Conservation (phyloP, 2,329 filamentous ascomycete genomes). For the Aureobasidium sp. region DNA sequence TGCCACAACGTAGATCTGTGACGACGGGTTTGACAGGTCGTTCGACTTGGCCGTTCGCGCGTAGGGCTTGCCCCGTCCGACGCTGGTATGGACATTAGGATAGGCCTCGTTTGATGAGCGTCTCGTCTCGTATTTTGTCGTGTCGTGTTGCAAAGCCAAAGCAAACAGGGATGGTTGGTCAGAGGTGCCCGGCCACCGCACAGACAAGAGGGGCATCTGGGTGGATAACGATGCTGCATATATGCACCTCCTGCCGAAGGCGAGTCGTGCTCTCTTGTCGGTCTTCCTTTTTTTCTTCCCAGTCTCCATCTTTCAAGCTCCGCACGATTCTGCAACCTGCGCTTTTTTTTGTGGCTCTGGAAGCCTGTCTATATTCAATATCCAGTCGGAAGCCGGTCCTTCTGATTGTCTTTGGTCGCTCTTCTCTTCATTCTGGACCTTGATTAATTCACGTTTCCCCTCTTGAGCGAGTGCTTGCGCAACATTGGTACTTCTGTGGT, state of each 20-base stretch:
- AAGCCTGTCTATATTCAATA: constrained; percentile 3
- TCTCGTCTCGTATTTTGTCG: not conserved
- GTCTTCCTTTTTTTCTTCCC: not conserved
- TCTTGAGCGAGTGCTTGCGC: not conserved
- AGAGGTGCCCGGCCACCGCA: constrained; percentile 6
- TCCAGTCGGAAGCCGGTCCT: constrained; percentile 11
- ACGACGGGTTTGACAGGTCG: constrained; percentile 5
- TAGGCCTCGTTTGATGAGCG: constrained; percentile 6
- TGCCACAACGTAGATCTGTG: constrained; percentile 7
- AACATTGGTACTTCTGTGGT: not conserved
- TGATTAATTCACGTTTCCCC: not conserved
- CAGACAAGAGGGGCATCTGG: constrained; percentile 1
- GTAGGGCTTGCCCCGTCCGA: not conserved
- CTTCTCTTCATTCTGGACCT: not conserved
- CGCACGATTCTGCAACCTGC: constrained; percentile 7
- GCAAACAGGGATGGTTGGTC: constrained; percentile 6
- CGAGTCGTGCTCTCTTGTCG: constrained; percentile 3
- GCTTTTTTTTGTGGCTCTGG: constrained; percentile 7
- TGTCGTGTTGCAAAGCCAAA: not conserved
- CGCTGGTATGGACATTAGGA: not conserved
- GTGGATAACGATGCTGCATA: constrained; percentile 9
- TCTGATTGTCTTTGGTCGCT: constrained; percentile 2
- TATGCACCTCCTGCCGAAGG: constrained; percentile 8
- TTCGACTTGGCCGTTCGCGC: not conserved
- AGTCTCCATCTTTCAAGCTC: constrained; percentile 6